phyloP scores from a whole-genome alignment of 176 grass and related monocot genomes.

The Avena sativa region DNA sequence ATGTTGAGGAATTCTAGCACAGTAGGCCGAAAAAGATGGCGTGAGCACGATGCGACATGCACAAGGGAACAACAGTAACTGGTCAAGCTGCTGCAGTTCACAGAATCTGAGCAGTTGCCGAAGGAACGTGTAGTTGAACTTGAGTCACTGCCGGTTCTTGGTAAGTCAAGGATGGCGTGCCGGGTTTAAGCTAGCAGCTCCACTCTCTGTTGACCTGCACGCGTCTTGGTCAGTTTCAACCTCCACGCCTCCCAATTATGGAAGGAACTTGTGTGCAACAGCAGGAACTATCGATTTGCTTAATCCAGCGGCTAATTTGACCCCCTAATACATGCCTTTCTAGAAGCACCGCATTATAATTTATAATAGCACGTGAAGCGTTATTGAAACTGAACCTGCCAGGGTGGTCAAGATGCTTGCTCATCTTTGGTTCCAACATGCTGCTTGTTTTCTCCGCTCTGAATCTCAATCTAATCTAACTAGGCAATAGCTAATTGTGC shows the following conservation, averaged over 20 bases:
- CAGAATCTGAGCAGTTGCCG: not conserved
- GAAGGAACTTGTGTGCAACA: not conserved
- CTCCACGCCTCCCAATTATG: constrained; percentile 8
- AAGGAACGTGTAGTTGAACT: too few species aligned
- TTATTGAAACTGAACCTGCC: not conserved
- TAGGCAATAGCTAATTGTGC: not conserved
- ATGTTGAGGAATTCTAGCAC: not conserved
- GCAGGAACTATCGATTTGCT: constrained; percentile 4
- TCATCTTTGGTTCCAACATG: not conserved
- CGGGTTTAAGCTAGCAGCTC: not conserved
- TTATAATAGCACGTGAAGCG: not conserved
- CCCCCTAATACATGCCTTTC: not conserved
- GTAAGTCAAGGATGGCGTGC: not conserved
- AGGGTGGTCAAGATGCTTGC: constrained; percentile 28
- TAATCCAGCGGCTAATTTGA: not conserved
- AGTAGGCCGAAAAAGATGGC: not conserved
- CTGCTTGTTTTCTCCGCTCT: not conserved
- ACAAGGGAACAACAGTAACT: not conserved
- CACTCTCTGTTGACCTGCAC: constrained; percentile 11
- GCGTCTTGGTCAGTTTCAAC: constrained; percentile 4
- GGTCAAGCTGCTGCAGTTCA: not conserved
- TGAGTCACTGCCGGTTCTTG: not conserved
- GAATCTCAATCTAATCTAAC: not conserved
- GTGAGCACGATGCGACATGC: too few species aligned
- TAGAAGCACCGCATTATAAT: not conserved